Evolutionary conservation across 2,329 filamentous ascomycete genomes (phyloP), one percentile per base, ranked within the genome.

Genomic region (Fusarium sp.): DNA sequence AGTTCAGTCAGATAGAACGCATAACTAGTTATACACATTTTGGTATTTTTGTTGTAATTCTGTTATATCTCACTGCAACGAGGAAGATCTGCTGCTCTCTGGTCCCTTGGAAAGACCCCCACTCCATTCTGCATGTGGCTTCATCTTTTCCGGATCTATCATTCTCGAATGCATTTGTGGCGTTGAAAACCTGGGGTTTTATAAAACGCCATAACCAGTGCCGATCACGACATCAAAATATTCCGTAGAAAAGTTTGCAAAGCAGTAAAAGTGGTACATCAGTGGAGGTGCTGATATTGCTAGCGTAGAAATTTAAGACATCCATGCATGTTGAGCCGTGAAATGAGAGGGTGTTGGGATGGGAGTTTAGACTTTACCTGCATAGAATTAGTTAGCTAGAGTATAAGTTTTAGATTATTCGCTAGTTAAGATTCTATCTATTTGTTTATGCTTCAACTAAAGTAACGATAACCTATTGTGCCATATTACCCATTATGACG

Each of bases 161-260:
- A 17, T 38, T 49, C 45, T 35, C 59, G 30, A 40, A 50, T 18
- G 57, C 50, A 59, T 70, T 70, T 63, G 70, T 70, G 70, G 61
- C 66, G 66, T 67, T 44, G 45, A 54, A 64, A 63, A 44, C 40
- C 52, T 60, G 59, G 59, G 61, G 53, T 60, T 57, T 35, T 46
- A 41, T 42, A 59, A 58, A 62, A 67, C 73, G 71, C 73, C 70
- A 76, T 76, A 48, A 37, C 27, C 40, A 67, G 45, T 50, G 66
- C 63, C 59, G 59, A 76, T 76, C 71, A 73, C 75, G 75, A 76
- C 75, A 76, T 76, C 53, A 65, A 54, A 64, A 46, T 48, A 54
- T 46, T 45, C 17, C 42, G 37, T 49, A 32, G 40, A 68, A 70
- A 65, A 57, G 60, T 64, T 62, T 61, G 67, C 56, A 65, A 65